These are phyloP conservation scores for Diaporthe velutina DNA, from an alignment of 2,329 filamentous ascomycete species.

Conservation along the genomic window DNA sequence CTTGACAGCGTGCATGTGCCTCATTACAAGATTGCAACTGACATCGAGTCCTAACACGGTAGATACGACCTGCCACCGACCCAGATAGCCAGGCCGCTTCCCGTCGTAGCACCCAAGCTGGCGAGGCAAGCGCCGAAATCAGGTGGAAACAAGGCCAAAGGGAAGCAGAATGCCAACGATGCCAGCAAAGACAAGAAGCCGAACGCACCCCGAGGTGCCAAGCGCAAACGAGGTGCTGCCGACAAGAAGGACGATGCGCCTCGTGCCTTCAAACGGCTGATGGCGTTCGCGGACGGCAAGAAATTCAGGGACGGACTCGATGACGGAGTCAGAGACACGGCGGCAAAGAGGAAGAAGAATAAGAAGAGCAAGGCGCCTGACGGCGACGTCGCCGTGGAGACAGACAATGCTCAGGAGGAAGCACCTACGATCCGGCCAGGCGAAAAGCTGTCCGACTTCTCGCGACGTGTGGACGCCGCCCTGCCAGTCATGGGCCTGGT, in stretches of 20 bases:
- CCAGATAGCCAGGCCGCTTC: conserved; percentile 64
- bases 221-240: conserved; percentile 60
- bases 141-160: conserved; percentile 41
- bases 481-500: conserved; percentile 81
- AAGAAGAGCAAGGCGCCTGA: conserved; percentile 43
- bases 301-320: conserved; percentile 75
- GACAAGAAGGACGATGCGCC: conserved; percentile 81
- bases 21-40: conserved; percentile 8
- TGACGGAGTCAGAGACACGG: conserved; percentile 64
- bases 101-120: conserved; percentile 53
- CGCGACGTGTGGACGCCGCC: conserved; percentile 84
- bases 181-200: conserved; percentile 45
- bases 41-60: conserved; percentile 46
- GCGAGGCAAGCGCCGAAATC: conserved; percentile 19
- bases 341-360: conserved; percentile 49
- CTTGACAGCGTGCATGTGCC: conserved; percentile 10
- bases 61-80: conserved; percentile 63
- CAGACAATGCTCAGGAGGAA: conserved; percentile 46
- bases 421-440: conserved; percentile 82
- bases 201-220: conserved; percentile 55
- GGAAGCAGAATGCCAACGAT: conserved; percentile 52
- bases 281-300: conserved; percentile 78
- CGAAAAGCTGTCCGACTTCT: conserved; percentile 86
- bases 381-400: conserved; percentile 40
- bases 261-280: conserved; percentile 86